phyloP scores from a whole-genome alignment of 2,329 filamentous ascomycete genomes.

The Podosphaera leucotricha region DNA sequence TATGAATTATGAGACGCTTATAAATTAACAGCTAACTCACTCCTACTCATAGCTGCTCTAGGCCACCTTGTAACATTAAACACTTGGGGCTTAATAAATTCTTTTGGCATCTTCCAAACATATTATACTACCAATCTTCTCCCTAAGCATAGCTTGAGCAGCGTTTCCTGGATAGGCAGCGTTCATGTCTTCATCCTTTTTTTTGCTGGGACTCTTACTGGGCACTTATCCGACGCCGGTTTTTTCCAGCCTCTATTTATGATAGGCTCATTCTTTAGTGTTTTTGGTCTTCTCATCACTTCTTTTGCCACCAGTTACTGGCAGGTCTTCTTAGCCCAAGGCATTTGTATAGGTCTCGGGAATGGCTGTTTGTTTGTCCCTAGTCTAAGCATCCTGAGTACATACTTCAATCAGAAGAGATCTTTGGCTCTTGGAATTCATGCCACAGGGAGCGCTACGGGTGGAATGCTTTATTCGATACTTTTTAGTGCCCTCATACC shows the following conservation, averaged over 20 bases:
- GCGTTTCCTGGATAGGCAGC: conserved; percentile 24
- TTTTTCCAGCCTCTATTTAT: conserved; percentile 16
- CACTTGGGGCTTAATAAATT: conserved; percentile 18
- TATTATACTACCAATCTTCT: conserved; percentile 18
- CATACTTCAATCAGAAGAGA: conserved; percentile 20
- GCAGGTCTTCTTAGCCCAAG: conserved; percentile 18
- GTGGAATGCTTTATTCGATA: conserved; percentile 22
- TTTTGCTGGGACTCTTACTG: conserved; percentile 19
- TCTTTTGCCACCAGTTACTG: conserved; percentile 19
- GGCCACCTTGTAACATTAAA: conserved; percentile 14
- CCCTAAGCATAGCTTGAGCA: conserved; percentile 13
- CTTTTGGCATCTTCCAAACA: conserved; percentile 22
- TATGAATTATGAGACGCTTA: too few species aligned
- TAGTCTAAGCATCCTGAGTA: conserved; percentile 17
- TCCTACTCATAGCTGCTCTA: conserved; percentile 4
- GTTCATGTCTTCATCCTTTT: conserved; percentile 21
- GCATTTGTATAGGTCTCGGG: conserved; percentile 20
- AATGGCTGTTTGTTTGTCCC: conserved; percentile 21
- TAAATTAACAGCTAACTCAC: too few species aligned
- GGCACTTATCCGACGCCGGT: conserved; percentile 19
- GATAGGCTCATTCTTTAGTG: conserved; percentile 12
- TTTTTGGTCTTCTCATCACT: conserved; percentile 20
- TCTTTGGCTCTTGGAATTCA: conserved; percentile 18
- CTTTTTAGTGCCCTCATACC: conserved; percentile 21
- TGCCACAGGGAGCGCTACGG: conserved; percentile 18